These are phyloP conservation scores for Lantana camara DNA, from an alignment of 257 asterid species.

Conservation along the genomic window DNA sequence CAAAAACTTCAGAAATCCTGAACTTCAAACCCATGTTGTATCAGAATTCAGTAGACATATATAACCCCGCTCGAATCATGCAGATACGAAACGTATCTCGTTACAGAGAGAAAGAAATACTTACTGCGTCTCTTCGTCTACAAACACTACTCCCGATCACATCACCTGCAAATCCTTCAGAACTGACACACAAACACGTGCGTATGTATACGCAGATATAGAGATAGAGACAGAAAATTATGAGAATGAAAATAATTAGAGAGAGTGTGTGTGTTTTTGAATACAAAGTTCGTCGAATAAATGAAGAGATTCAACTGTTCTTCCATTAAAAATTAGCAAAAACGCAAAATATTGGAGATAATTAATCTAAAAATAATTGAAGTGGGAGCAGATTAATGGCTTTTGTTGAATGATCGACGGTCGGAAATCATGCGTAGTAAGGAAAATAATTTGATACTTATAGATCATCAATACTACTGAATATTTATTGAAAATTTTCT, in stretches of 20 bases:
- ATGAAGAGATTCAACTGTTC: slow-evolving; percentile 11
- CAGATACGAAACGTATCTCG: background rate
- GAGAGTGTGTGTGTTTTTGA: slow-evolving; percentile 14
- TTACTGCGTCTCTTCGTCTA: background rate
- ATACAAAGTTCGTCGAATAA: background rate
- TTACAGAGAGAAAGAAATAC: slow-evolving; percentile 1
- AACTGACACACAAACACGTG: background rate
- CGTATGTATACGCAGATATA: background rate
- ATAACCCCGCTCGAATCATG: background rate
- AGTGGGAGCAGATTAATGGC: background rate
- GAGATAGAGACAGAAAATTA: background rate
- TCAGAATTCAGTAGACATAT: too few species aligned
- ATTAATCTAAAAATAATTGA: slow-evolving; percentile 17
- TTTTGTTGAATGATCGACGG: slow-evolving; percentile 23
- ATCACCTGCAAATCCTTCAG: slow-evolving; percentile 1
- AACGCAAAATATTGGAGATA: background rate
- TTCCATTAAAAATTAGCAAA: slow-evolving; percentile 3
- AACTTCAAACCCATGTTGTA: background rate
- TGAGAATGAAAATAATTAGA: background rate
- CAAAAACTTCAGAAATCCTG: background rate
- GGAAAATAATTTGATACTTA: too few species aligned
- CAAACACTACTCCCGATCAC: slow-evolving; percentile 1
- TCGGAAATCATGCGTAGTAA: background rate
- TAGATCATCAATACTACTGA: too few species aligned
- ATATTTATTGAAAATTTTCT: too few species aligned